Evolutionary conservation across 371 early-diverging fungal genomes (phyloP).

Genomic region (Nosema muscidifuracis): DNA sequence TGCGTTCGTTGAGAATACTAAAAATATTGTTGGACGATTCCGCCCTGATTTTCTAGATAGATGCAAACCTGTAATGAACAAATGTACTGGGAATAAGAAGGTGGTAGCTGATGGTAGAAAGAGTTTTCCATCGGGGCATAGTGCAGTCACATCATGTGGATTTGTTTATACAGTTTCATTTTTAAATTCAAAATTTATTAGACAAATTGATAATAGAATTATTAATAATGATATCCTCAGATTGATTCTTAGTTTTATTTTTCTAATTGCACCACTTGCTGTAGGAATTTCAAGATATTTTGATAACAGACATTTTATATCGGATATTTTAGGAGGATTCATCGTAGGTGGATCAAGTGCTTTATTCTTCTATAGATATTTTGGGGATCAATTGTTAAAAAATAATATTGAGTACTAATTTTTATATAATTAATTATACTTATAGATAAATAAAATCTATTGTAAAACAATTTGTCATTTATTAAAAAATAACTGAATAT

Average conservation of each 20-base stretch:
- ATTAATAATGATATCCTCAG: background rate
- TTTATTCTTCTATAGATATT: background rate
- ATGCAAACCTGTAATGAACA: conserved; percentile 67
- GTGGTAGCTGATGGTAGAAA: conserved; percentile 69
- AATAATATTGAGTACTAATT: too few relatives aligned
- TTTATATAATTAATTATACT: too few relatives aligned
- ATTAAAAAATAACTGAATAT: too few relatives aligned
- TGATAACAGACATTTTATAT: conserved; percentile 42
- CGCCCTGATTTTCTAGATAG: conserved; percentile 80
- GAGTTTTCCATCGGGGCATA: conserved; percentile 84
- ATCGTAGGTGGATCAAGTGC: conserved; percentile 13
- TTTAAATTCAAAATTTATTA: background rate
- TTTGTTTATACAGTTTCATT: conserved; percentile 18
- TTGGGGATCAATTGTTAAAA: too few relatives aligned
- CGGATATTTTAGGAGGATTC: conserved; percentile 35
- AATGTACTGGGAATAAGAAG: conserved; percentile 62
- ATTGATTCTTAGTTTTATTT: background rate
- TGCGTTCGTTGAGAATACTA: conserved; percentile 26
- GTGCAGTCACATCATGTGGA: conserved; percentile 65
- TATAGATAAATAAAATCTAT: too few relatives aligned
- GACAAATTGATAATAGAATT: background rate
- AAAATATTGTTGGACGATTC: conserved; percentile 66
- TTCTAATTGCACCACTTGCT: background rate
- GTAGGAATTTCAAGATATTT: conserved; percentile 40
- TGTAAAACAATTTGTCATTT: too few relatives aligned